These are phyloP conservation scores for Cyclotella kingstonii DNA, from an alignment of 108 stramenopile genomes.

Conservation along the genomic window DNA sequence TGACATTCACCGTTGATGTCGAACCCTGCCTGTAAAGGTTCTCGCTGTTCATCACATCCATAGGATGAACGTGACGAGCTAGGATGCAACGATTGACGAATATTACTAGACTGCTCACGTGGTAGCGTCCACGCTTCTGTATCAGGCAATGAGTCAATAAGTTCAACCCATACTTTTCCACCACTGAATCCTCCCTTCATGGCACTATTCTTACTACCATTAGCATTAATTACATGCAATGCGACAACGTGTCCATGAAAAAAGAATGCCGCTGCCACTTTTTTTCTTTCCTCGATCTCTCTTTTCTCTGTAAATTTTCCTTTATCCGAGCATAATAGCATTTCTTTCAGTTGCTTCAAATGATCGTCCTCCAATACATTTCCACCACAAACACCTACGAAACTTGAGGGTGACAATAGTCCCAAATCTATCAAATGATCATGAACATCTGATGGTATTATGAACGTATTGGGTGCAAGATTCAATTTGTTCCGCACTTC, in stretches of 20 bases:
- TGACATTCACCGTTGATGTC: not conserved
- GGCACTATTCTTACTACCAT: not conserved
- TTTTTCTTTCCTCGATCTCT: conserved; percentile 19
- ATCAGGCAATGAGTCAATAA: conserved; percentile 50
- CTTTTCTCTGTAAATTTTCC: conserved; percentile 3
- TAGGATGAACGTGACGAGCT: not conserved
- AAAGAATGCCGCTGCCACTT: conserved; percentile 58
- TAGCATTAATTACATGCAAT: conserved; percentile 26
- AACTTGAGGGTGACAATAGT: conserved; percentile 46
- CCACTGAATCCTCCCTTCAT: not conserved
- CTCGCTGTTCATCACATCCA: conserved; percentile 11
- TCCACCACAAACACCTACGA: conserved; percentile 62
- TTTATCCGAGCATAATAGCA: conserved; percentile 11
- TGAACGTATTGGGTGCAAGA: conserved; percentile 52
- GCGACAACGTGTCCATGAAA: conserved; percentile 72
- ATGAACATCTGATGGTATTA: conserved; percentile 73
- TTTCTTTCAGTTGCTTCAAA: conserved; percentile 32
- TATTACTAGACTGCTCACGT: no score
- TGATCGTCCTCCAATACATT: conserved; percentile 66
- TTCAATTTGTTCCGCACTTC: conserved; percentile 53
- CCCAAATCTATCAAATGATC: conserved; percentile 56
- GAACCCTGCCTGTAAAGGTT: not conserved
- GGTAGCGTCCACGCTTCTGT: conserved; percentile 23
- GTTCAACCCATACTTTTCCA: conserved; percentile 26
- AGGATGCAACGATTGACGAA: not conserved